Evolutionary conservation across 2,329 filamentous ascomycete species (phyloP), one percentile per base, ranked within the genome.

Genomic region (Talaromyces sp.): DNA sequence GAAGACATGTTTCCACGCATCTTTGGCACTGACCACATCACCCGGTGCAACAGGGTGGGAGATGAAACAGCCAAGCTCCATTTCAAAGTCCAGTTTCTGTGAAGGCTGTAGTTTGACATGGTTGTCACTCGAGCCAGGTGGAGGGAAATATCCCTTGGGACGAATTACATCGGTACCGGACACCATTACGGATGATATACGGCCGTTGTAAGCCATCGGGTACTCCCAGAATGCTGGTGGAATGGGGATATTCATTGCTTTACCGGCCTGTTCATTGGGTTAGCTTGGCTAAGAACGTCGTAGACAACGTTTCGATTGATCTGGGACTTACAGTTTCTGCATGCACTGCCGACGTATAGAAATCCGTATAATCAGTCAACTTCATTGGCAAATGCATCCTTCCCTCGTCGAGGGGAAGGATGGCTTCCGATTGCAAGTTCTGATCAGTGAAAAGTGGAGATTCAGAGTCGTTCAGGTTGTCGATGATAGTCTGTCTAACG

Each of bases 1-100:
- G 66, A 87, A 86, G 15, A 86, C 82, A 62, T 86, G 81, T n/a
- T 36, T 41, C 36, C 17, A 41, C 4, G 54, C 54, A 0, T 82
- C 76, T 15, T 73, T 70, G 0, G 77, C 76, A 5, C 78, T 66
- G 15, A 65, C 65, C n/a, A 78, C 75, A 7, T 73, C 61, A 0
- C 77, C 77, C 7, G 70, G 68, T 1, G 70, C 63, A 0, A 78
- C 64, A 0, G 77, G 75, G 9, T 69, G 68, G 7, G 74, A 75
- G 8, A 81, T 67, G 35, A 80, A 71, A 17, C 73, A 74, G 1
- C 76, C 79, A 64, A 81, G 70, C 60, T 81, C 79, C 2, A 81
- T 68, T 61, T 81, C 78, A 55, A 78, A 81, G 61, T 81, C 79
- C 25, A 81, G 65, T 46, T 69, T 69, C 2, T 65, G 65, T 1